Percentiles rank a stretch among this genome's conserved stretches.
Conservation (phyloP, 176 grass and related monocot species). For the Oryza meridionalis region DNA sequence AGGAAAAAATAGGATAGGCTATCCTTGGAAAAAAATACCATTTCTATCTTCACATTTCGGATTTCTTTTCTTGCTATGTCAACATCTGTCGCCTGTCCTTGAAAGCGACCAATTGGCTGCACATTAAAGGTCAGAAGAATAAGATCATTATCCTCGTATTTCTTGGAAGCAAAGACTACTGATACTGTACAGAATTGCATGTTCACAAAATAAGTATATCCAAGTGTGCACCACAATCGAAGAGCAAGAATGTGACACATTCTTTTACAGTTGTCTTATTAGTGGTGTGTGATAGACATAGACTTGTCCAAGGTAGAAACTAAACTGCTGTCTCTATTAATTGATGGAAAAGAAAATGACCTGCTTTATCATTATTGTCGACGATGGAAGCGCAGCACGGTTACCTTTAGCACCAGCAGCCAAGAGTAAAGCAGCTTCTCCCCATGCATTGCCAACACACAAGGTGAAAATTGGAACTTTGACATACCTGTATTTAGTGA, state of each 20-base stretch:
- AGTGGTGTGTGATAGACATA: neutral
- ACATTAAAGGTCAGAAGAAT: constrained; percentile 50
- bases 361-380: constrained; percentile 97
- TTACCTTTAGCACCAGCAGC: constrained; percentile 90
- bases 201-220: constrained; percentile 16
- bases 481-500: constrained; percentile 56
- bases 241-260: constrained; percentile 1
- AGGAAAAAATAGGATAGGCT: neutral
- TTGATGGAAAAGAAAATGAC: constrained; percentile 53
- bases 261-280: neutral
- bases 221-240: neutral
- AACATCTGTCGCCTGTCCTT: constrained; percentile 78
- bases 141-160: constrained; percentile 21
- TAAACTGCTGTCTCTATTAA: constrained; percentile 16
- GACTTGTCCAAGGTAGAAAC: constrained; percentile 24
- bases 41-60: constrained; percentile 87
- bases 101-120: constrained; percentile 90
- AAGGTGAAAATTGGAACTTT: constrained; percentile 93
- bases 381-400: constrained; percentile 91
- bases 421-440: constrained; percentile 90
- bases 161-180: constrained; percentile 25
- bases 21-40: constrained; percentile 56
- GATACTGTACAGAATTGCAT: constrained; percentile 4
- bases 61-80: constrained; percentile 93
- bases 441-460: constrained; percentile 94